Base-by-base conservation (phyloP, 2,329 filamentous ascomycete species). In the Myotisia sp. region DNA sequence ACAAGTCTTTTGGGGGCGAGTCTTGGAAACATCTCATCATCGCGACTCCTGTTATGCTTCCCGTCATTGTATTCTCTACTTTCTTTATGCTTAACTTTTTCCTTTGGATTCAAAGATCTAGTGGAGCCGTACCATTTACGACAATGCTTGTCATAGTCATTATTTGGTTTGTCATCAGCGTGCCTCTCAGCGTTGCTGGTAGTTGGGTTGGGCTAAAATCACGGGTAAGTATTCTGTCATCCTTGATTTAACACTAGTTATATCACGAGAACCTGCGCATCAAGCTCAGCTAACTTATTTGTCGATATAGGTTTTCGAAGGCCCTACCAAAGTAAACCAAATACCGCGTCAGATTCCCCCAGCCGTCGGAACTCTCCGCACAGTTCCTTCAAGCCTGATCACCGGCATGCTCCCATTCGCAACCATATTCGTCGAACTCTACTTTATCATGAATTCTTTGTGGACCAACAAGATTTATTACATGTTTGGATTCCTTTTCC, bases 401-500 rank as follows among this genome's bases (percentile, higher is more conserved):
- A 87, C 92, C 16, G 90, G 90, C 34, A 76, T 95, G 33, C 68
- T 95, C 17, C 90, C 90, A 0, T 98, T 98, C 50, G 85, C 82
- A 29, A 87, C 90, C 42, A 95, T 98, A 53, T 94, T 95, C 46
- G 86, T 95, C 29, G 90, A 98, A 63, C 75, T 98, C 2, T 95
- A 93, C 69, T 95, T 95, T 61, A 94, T 98, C 65, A 92, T 98
- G 83, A 92, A 79, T 62, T 92, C 83, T 17, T 87, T 98, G 54
- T 98, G 90, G 90, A 93, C 92, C 60, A 87, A 79, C 65, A 84
- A 90, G 60, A 90, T 98, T 45, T 98, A 98, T 68, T 98, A 98
- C 70, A 98, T 98, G 90, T 98, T 98, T 50, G 90, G 90, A 14
- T 98, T 98, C 69, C 66, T 98, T 22, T 98, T 98, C 68, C 71